Conservation (phyloP, 1,284 basidiomycete species). For the Vanrija sp. region DNA sequence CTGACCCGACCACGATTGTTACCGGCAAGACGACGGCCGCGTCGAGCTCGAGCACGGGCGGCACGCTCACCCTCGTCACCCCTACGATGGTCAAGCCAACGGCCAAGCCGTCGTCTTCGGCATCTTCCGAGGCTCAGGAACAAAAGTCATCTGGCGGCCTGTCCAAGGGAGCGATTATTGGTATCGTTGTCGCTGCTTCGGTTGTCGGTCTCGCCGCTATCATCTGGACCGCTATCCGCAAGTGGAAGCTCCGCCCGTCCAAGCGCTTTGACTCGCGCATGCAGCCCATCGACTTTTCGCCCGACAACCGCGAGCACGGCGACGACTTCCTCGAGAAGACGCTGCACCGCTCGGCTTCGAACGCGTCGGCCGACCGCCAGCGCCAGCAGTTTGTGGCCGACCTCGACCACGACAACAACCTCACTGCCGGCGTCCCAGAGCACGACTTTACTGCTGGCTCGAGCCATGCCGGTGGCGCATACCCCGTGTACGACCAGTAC, state of each 20-base stretch:
- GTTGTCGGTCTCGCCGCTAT: conserved; percentile 64
- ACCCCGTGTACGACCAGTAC: conserved; percentile 19
- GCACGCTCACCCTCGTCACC: too few species aligned
- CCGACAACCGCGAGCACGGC: conserved; percentile 59
- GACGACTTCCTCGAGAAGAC: conserved; percentile 39
- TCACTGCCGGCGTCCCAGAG: conserved; percentile 36
- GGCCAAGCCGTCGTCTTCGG: conserved; percentile 9
- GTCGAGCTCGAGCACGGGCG: not conserved
- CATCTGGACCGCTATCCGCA: conserved; percentile 82
- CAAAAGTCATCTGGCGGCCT: conserved; percentile 28
- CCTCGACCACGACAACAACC: conserved; percentile 30
- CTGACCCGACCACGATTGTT: too few species aligned
- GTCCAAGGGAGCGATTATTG: conserved; percentile 61
- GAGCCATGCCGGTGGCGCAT: conserved; percentile 22
- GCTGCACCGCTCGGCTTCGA: conserved; percentile 34
- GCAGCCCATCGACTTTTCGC: conserved; percentile 58
- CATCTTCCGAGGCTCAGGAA: conserved; percentile 18
- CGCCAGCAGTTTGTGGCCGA: conserved; percentile 39
- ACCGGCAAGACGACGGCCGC: not conserved
- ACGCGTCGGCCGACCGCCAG: conserved; percentile 36
- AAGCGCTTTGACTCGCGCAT: conserved; percentile 69
- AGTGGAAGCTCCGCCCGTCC: conserved; percentile 80
- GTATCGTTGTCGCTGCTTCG: conserved; percentile 66
- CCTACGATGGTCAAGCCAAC: not conserved
- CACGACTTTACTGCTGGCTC: conserved; percentile 78